A percentile compares a stretch with the other conserved stretches of the same genome.
These are phyloP conservation scores for Rubia yunnanensis DNA, from an alignment of 257 asterid species.

Conservation along the genomic window DNA sequence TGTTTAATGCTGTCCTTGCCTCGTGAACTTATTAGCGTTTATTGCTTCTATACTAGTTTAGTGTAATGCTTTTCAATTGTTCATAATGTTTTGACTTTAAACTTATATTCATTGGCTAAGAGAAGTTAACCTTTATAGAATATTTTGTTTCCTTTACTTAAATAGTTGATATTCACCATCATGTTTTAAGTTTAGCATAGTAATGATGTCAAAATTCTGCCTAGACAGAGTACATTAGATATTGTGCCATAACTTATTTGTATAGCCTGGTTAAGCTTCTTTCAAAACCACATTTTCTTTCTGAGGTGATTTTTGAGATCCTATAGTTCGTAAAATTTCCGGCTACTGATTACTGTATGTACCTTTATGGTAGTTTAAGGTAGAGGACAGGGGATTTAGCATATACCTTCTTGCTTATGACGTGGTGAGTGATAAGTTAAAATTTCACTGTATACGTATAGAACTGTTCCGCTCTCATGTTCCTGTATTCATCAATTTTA, in stretches of 20 bases:
- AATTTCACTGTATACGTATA: background rate
- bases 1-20: slow-evolving; percentile 15
- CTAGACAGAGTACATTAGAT: background rate
- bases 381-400: background rate
- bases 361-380: background rate
- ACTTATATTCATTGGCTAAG: background rate
- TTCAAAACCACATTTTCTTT: background rate
- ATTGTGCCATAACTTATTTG: background rate
- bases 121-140: slow-evolving; percentile 5
- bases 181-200: background rate
- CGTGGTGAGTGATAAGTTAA: background rate
- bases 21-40: slow-evolving; percentile 21
- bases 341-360: background rate
- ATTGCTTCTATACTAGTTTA: slow-evolving; percentile 16
- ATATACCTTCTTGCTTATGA: background rate
- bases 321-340: background rate
- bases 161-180: background rate
- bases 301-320: background rate
- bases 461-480: background rate
- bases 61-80: slow-evolving; percentile 26
- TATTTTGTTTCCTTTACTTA: background rate
- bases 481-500: background rate
- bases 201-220: background rate
- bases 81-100: slow-evolving; percentile 27
- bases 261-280: background rate